A percentile compares a stretch with the other conserved stretches of the same genome.
Conservation (phyloP, 352 stramenopile genomes). For the Globisporangium megalacanthum region DNA sequence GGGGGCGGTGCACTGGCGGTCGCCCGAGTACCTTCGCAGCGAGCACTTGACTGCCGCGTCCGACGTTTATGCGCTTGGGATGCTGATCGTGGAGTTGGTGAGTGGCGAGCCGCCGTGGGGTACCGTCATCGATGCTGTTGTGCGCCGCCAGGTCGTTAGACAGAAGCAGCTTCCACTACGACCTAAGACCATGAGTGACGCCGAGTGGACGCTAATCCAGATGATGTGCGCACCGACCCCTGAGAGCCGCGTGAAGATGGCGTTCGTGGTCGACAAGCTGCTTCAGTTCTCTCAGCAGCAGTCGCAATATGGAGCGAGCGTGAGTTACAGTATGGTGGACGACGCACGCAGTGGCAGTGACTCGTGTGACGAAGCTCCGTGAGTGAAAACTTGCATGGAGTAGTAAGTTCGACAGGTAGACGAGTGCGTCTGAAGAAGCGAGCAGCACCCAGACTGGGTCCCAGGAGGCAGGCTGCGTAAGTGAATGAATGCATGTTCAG, state of each 20-base stretch:
- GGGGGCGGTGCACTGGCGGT: too few species aligned
- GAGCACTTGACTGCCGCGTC: neutral
- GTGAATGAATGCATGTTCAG: too few species aligned
- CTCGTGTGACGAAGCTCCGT: too few species aligned
- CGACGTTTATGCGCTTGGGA: neutral
- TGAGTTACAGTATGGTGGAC: too few species aligned
- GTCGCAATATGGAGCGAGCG: too few species aligned
- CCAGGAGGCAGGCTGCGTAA: too few species aligned
- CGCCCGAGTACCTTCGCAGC: neutral
- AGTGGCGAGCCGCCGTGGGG: slow-evolving; percentile 13
- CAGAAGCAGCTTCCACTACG: neutral
- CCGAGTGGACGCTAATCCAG: slow-evolving; percentile 14
- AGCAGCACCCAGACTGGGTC: too few species aligned
- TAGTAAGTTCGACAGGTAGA: too few species aligned
- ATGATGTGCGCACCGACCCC: slow-evolving; percentile 12
- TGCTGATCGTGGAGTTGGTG: slow-evolving; percentile 9
- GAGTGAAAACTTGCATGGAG: too few species aligned
- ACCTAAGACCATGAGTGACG: neutral
- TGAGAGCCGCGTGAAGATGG: slow-evolving; percentile 1
- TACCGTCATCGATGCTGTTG: neutral
- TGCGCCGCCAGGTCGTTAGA: slow-evolving; percentile 5
- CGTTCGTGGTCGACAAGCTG: slow-evolving; percentile 12
- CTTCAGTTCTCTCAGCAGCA: neutral
- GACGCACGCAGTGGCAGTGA: too few species aligned
- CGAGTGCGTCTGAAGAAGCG: too few species aligned